Evolutionary conservation across 345 rosid genomes (phyloP).

Genomic region (Geranium rotundifolium): DNA sequence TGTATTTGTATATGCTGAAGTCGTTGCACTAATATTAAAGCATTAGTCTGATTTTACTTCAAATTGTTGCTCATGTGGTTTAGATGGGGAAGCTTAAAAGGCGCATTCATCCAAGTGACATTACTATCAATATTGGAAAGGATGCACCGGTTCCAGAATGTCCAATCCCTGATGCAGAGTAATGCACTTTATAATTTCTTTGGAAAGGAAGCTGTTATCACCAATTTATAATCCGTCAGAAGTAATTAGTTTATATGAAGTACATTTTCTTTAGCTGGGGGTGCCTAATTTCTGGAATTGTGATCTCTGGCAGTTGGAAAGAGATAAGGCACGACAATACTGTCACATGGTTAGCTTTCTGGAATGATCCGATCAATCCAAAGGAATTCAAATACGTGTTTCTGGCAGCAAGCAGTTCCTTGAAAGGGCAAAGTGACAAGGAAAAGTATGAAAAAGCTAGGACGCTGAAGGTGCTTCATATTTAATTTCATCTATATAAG

Average conservation of each 20-base stretch:
- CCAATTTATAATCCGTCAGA: no score
- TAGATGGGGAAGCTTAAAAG: slow-evolving; percentile 98
- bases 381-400: slow-evolving; percentile 92
- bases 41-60: background rate
- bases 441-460: slow-evolving; percentile 99
- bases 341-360: slow-evolving; percentile 97
- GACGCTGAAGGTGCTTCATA: slow-evolving; percentile 51
- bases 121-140: slow-evolving; percentile 88
- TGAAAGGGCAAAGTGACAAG: slow-evolving; percentile 97
- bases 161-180: slow-evolving; percentile 95
- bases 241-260: no score
- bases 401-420: slow-evolving; percentile 91
- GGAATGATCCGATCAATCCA: slow-evolving; percentile 93
- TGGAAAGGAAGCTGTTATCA: no score
- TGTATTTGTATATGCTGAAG: background rate
- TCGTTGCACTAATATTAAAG: background rate
- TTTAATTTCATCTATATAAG: background rate
- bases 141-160: slow-evolving; percentile 81
- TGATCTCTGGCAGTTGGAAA: slow-evolving; percentile 66
- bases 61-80: slow-evolving; percentile 10
- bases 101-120: slow-evolving; percentile 80
- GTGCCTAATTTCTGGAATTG: background rate
- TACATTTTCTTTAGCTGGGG: background rate
- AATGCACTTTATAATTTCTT: background rate
- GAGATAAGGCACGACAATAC: slow-evolving; percentile 94